Base-by-base conservation (phyloP, 2,329 filamentous ascomycete species). In the Plenodomus tracheiphilus region DNA sequence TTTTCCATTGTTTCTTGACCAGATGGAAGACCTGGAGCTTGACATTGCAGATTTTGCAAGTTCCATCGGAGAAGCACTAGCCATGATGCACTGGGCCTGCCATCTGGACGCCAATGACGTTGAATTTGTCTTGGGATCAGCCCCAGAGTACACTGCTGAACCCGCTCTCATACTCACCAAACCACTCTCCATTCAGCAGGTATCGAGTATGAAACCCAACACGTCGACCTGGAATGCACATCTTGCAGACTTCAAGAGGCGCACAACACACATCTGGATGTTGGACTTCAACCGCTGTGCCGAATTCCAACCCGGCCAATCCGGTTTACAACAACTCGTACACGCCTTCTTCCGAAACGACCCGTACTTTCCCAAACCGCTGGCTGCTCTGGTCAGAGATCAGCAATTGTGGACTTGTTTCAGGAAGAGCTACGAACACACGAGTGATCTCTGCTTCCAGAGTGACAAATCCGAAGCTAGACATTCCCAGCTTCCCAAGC, bases 271-370 rank as follows among this genome's bases (percentile, higher is more conserved):
- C 18, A 18, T 67, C 7, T 68, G 64, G 64, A 30, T 68, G 11
- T 76, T 86, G 81, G 75, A 86, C 82, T 72, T 85, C 78, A 64
- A 83, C 76, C 25, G 82, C 83, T 61, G 82, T 79, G 54, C 41
- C 84, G 65, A 54, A 81, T 76, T 49, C 83, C 74, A 35, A 30
- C 20, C 15, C 8, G 17, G 18, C 8, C 19, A 25, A 18, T 30
- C 65, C 0, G 78, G 78, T 0, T 54, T 81, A 0, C 41, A 68
- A 8, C 66, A 72, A 21, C 77, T 77, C 1, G 75, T 73, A 0
- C 49, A 51, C 3, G 72, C 73, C 0, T 82, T 79, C 43, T 74
- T 70, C 58, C 58, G 66, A 3, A 83, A 82, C 45, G 79, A 82
- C 46, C 79, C 77, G 0, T 83, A 73, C 47, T 82, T 71, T 49